Evolutionary conservation across 192 early-diverging fungal species (phyloP), one percentile per base, ranked within the genome.

Genomic region (Dissophora globulifera): DNA sequence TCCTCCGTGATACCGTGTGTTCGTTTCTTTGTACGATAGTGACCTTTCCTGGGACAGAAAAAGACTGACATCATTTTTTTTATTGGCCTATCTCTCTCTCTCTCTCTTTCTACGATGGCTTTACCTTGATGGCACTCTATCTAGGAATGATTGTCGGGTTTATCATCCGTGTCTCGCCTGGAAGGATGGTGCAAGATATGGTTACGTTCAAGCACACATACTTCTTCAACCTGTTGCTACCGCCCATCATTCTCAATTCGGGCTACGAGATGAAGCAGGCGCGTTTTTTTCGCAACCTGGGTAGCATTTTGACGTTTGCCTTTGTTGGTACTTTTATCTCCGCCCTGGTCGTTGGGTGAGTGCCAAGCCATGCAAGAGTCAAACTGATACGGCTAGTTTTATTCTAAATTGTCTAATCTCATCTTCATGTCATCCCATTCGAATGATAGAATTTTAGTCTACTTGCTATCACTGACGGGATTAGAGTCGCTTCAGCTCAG

Each of bases 181-280:
- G 84, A 9, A 50, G 71, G 20, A 81, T 84, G 49, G 81, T 96
- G 40, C 88, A 89, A 62, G 80, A 90, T 35, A 91, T 95, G 83
- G 91, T 98, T 22, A 91, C 90, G n/a, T 97, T 98, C 67, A 89
- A 96, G 61, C 89, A 91, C 69, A 89, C 88, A 0, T 91, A 95
- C 50, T 99, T 99, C 67, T 99, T 99, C 87, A 99, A 97, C 78
- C 79, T 99, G 60, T 69, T 99, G 8, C 86, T 99, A 52, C 97
- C 97, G 19, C 97, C 97, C 3, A 98, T 99, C 62, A 98, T 99
- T 69, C 84, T 99, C 19, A 95, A 97, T 72, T 96, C 95, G 33
- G 97, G 97, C 12, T 99, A 96, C 72, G 94, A 95, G 58, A 84
- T 99, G 84, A 94, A 98, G 62, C 88, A 91, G 81, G 91, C 90